These are phyloP conservation scores for Spiromastix sp. DNA, from an alignment of 2,329 filamentous ascomycete species.

Conservation along the genomic window DNA sequence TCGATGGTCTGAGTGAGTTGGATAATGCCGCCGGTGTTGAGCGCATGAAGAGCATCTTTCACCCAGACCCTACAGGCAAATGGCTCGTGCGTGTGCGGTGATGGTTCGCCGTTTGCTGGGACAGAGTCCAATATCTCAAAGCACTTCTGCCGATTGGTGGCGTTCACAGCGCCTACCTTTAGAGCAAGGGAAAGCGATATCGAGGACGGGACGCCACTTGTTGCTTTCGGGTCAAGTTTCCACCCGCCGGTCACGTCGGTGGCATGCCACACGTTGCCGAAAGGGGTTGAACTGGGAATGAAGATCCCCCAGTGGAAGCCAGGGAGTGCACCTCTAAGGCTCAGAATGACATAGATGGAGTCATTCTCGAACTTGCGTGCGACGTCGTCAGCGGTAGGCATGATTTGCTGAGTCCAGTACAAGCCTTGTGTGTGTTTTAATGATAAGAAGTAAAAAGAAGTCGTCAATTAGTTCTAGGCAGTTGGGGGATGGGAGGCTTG, in stretches of 20 bases:
- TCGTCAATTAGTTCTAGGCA: no score
- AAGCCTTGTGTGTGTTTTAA: no score
- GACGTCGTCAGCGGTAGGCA: no score
- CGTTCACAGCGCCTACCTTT: constrained; percentile 4
- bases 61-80: constrained; percentile 7
- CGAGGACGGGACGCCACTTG: constrained; percentile 3
- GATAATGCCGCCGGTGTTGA: constrained; percentile 5
- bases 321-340: constrained; percentile 5
- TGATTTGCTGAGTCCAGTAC: no score
- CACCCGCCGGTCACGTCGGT: constrained; percentile 5
- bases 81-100: constrained; percentile 4
- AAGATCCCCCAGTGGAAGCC: constrained; percentile 8
- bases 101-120: constrained; percentile 1
- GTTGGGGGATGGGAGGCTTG: no score
- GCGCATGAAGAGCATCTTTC: constrained; percentile 2
- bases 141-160: constrained; percentile 1
- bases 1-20: no score
- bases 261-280: constrained; percentile 3
- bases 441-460: no score
- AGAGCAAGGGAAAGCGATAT: constrained; percentile 4
- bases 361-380: no score
- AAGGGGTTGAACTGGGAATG: constrained; percentile 1
- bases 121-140: constrained; percentile 3
- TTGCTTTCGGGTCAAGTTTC: constrained; percentile 5
- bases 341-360: constrained; percentile 7